These are phyloP conservation scores for Ilyonectria mors-panacis DNA, from an alignment of 2,329 filamentous ascomycete genomes.

Conservation along the genomic window DNA sequence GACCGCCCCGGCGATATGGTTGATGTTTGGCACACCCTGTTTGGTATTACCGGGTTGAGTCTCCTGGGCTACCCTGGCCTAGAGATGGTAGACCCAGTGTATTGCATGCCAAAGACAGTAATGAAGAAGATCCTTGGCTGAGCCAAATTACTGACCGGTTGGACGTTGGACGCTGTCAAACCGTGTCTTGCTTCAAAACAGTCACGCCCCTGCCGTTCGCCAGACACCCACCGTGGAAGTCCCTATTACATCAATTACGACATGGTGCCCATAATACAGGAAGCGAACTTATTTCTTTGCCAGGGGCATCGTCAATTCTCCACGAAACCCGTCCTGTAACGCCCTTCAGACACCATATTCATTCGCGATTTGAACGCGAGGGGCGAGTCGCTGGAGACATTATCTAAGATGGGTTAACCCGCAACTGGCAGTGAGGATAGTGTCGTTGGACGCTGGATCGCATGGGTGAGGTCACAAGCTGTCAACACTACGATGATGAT, in stretches of 20 bases:
- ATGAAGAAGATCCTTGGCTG: conserved; percentile 71
- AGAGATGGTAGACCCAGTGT: conserved; percentile 87
- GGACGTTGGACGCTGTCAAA: neutral
- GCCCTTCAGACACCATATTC: conserved; percentile 43
- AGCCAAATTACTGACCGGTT: conserved; percentile 5
- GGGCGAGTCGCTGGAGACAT: neutral
- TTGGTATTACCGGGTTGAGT: conserved; percentile 90
- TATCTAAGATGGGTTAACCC: neutral
- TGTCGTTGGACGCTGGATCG: neutral
- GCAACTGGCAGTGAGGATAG: neutral
- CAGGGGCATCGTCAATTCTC: conserved; percentile 44
- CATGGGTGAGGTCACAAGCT: neutral
- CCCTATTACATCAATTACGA: conserved; percentile 65
- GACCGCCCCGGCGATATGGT: conserved; percentile 95
- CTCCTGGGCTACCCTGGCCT: conserved; percentile 84
- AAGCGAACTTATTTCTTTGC: conserved; percentile 59
- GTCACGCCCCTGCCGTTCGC: neutral
- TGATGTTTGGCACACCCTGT: conserved; percentile 96
- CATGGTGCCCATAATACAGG: conserved; percentile 78
- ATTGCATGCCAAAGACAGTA: conserved; percentile 83
- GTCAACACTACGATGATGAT: neutral
- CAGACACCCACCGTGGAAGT: conserved; percentile 76
- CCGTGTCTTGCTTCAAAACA: neutral
- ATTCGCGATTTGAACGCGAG: neutral
- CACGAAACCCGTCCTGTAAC: conserved; percentile 47